phyloP scores from a whole-genome alignment of 306 rosid genomes.

The Prunus padus region DNA sequence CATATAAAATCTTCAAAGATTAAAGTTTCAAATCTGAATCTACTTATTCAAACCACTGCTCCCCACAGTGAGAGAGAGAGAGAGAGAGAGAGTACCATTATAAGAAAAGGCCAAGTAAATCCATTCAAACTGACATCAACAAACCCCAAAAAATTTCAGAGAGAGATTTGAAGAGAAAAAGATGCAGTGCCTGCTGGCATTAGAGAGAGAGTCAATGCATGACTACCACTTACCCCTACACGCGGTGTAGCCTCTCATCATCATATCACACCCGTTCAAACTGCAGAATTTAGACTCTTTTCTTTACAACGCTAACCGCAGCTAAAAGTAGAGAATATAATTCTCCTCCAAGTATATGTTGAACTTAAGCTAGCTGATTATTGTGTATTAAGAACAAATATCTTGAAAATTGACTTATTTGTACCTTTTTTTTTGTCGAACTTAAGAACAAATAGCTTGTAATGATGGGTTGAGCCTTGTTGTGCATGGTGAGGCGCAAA shows the following conservation, averaged over 20 bases:
- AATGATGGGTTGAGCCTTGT: conserved; percentile 13
- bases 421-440: too few relatives aligned
- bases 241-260: conserved; percentile 29
- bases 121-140: conserved; percentile 53
- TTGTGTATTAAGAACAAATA: too few relatives aligned
- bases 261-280: conserved; percentile 34
- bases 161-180: conserved; percentile 30
- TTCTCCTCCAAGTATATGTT: neutral
- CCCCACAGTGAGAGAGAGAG: conserved; percentile 29
- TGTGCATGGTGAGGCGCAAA: conserved; percentile 1
- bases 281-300: neutral
- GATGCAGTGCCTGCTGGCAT: conserved; percentile 25
- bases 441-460: neutral
- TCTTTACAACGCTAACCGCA: neutral
- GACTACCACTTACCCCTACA: conserved; percentile 33
- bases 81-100: conserved; percentile 22
- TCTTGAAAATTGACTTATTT: too few relatives aligned
- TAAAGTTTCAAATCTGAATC: conserved; percentile 44
- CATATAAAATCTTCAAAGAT: conserved; percentile 30
- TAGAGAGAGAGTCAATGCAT: conserved; percentile 27
- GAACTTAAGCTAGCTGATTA: too few relatives aligned
- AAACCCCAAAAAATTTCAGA: conserved; percentile 35
- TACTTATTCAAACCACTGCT: conserved; percentile 45
- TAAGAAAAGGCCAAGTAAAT: conserved; percentile 53
- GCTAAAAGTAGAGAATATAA: neutral